A percentile compares a stretch with the other conserved stretches of the same genome.
These are phyloP conservation scores for Naegleria gruberi DNA, from an alignment of 208 protist genomes.

Conservation along the genomic window DNA sequence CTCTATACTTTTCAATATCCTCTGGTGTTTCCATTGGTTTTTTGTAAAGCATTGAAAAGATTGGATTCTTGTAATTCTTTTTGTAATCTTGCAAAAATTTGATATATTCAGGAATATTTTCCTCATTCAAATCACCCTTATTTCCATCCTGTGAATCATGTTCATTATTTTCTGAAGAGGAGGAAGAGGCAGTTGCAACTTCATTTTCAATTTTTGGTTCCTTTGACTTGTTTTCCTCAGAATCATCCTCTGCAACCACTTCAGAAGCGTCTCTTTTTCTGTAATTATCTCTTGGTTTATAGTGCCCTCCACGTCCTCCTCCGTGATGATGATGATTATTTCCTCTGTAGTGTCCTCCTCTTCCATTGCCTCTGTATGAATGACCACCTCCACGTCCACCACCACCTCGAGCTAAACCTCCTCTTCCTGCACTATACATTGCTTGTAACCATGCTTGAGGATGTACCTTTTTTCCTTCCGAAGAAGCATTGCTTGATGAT, in stretches of 20 bases:
- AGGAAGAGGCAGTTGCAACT: neutral
- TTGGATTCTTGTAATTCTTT: constrained; percentile 19
- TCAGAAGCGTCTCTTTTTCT: neutral
- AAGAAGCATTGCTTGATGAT: neutral
- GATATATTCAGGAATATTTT: neutral
- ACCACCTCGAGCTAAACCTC: neutral
- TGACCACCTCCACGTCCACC: neutral
- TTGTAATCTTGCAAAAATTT: neutral
- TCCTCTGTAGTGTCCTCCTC: neutral
- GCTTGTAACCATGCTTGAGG: neutral
- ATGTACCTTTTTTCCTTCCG: neutral
- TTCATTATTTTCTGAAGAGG: neutral
- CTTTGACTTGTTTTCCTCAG: neutral
- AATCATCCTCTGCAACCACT: neutral
- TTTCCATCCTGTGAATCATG: too few relatives aligned
- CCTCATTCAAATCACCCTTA: neutral
- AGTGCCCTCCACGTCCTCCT: too few relatives aligned
- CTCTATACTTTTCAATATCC: constrained; percentile 1
- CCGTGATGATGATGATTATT: neutral
- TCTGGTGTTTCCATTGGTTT: constrained; percentile 19
- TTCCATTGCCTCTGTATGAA: neutral
- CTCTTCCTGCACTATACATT: neutral
- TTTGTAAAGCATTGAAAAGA: constrained; percentile 19
- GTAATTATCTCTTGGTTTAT: too few relatives aligned
- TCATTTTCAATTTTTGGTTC: neutral